Evolutionary conservation across 2,329 filamentous ascomycete species (phyloP).

Genomic region (Fusarium pseudocircinatum): DNA sequence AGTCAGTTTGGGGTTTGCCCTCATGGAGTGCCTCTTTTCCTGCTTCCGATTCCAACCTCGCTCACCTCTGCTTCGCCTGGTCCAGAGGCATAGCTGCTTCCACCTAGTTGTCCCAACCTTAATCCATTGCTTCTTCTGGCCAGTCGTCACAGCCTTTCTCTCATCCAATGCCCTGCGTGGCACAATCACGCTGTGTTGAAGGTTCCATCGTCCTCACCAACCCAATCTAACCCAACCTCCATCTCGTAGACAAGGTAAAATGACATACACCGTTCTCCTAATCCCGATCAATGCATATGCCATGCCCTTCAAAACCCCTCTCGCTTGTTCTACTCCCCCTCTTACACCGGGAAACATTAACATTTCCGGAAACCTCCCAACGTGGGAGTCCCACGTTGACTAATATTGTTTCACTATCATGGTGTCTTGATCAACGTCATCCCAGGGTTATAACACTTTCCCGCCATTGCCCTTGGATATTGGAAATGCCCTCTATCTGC

Average conservation of each 20-base stretch:
- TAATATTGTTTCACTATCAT: conserved; percentile 11
- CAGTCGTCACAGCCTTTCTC: not conserved
- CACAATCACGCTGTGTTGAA: not conserved
- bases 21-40: not conserved
- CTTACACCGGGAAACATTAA: not conserved
- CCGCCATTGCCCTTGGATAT: not conserved
- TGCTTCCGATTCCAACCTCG: not conserved
- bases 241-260: conserved; percentile 17
- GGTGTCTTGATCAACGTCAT: conserved; percentile 19
- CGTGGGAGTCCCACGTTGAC: not conserved
- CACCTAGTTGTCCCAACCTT: not conserved
- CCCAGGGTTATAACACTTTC: not conserved
- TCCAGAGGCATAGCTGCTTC: not conserved
- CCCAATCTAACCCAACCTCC: not conserved
- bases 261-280: not conserved
- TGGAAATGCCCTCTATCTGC: conserved; percentile 1
- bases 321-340: not conserved
- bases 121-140: not conserved
- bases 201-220: not conserved
- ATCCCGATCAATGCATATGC: not conserved
- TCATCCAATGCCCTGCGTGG: not conserved
- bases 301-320: not conserved
- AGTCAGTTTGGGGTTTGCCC: conserved; percentile 6
- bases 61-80: not conserved
- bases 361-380: not conserved